Evolutionary conservation across 495 filamentous ascomycete genomes (phyloP).

Genomic region (Rostrohypoxylon terebratum): DNA sequence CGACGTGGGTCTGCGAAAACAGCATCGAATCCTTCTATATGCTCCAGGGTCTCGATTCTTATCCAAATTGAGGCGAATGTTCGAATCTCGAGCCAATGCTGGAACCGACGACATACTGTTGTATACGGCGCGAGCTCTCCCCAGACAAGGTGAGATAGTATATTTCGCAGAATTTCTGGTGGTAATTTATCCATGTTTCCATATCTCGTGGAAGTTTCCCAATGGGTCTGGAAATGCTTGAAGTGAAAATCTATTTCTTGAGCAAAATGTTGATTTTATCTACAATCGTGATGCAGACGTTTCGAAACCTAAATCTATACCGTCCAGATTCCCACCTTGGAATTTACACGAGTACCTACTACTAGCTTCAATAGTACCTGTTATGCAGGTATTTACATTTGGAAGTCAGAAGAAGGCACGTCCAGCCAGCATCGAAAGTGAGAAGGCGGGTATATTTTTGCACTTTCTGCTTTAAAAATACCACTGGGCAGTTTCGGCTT

Average conservation of each 20-base stretch:
- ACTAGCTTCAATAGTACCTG: no score
- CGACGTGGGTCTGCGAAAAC: constrained; percentile 7
- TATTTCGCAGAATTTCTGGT: constrained; percentile 7
- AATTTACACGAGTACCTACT: no score
- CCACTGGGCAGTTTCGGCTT: no score
- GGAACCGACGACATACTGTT: background rate
- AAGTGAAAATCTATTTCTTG: background rate
- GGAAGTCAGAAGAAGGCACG: no score
- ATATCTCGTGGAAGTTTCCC: background rate
- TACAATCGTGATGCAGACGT: no score
- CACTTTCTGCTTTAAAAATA: no score
- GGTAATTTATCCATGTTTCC: constrained; percentile 15
- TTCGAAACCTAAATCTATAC: no score
- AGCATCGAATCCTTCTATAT: background rate
- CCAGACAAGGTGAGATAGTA: background rate
- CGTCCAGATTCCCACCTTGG: no score
- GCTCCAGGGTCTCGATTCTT: background rate
- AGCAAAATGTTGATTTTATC: background rate
- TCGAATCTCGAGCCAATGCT: constrained; percentile 2
- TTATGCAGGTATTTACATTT: no score
- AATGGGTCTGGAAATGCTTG: background rate
- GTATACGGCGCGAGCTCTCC: constrained; percentile 8
- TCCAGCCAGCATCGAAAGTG: no score
- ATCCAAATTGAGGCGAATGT: constrained; percentile 13
- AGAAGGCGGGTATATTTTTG: no score